Base-by-base conservation (phyloP, 2,329 filamentous ascomycete species). In the Tetracladium maxilliforme region DNA sequence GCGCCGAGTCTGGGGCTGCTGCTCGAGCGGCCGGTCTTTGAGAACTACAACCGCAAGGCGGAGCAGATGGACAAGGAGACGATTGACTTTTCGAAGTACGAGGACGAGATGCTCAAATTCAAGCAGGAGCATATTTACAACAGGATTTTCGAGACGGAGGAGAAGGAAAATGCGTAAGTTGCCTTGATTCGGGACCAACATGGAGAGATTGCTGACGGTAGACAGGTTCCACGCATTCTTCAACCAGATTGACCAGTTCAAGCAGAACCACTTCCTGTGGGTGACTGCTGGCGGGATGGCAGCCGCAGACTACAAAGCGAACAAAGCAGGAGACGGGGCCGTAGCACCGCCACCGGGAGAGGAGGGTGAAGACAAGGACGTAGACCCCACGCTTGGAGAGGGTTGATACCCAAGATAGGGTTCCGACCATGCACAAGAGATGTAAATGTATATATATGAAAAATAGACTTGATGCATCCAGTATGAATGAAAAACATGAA, bases 71-170 rank as follows among this genome's bases (percentile, higher is more conserved):
- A 64, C 6, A 68, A 71, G 27, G 66, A 78, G 24, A 61, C 66
- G 14, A 74, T 98, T 30, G 72, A 84, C 40, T 98, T 94, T 47
- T 59, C 60, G 23, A 77, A 75, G 33, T 84, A 75, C 41, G 70
- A 87, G 31, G 67, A 72, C 23, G 67, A 82, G 49, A 81, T 98
- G 38, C 64, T 78, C 34, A 77, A 74, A 31, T 98, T 98, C 54
- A 95, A 95, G 57, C 73, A 92, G 45, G 57, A 73, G 37, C 73
- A 92, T 48, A 95, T 98, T 32, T 98, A 98, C 47, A 70, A 80
- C 41, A 67, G 82, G 14, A 93, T 95, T 37, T 95, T 92, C 50
- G 66, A 77, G 14, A 77, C 92, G 26, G 90, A 95, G 49, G 81
- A 90, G 51, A 70, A 76, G 47, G 76, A 82, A 35, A 84, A 87